A percentile compares a stretch with the other conserved stretches of the same genome.
These are phyloP conservation scores for Blastobotrys muscicola DNA, from an alignment of 805 yeast genomes.

Conservation along the genomic window DNA sequence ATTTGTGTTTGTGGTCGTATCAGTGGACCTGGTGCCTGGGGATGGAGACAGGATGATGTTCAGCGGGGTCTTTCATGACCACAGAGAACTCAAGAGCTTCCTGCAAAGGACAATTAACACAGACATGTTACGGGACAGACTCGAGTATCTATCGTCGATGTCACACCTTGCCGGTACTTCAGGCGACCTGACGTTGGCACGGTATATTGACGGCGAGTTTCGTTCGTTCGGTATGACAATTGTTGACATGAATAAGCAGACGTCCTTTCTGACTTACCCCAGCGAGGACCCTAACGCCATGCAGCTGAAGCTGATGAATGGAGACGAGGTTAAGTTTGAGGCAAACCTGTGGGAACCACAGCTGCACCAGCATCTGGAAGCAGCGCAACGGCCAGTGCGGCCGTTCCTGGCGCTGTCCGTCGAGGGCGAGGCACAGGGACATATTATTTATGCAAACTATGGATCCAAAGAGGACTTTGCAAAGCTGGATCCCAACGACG, in stretches of 20 bases:
- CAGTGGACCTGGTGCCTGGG: conserved; percentile 45
- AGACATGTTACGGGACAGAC: conserved; percentile 49
- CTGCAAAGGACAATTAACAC: conserved; percentile 45
- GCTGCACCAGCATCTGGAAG: conserved; percentile 9
- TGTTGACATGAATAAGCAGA: conserved; percentile 42
- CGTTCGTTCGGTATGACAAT: conserved; percentile 43
- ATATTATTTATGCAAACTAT: conserved; percentile 52
- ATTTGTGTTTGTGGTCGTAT: conserved; percentile 47
- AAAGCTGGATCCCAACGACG: conserved; percentile 25
- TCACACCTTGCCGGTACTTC: conserved; percentile 84
- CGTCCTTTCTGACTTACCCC: conserved; percentile 61
- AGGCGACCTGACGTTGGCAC: conserved; percentile 68
- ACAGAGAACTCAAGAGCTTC: conserved; percentile 39
- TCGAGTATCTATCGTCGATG: conserved; percentile 67
- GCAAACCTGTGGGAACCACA: conserved; percentile 33
- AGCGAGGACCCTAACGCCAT: conserved; percentile 21
- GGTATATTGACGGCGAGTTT: conserved; percentile 53
- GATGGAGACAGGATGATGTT: conserved; percentile 27
- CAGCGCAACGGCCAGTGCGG: conserved; percentile 18
- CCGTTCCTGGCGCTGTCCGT: conserved; percentile 60
- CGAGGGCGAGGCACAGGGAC: conserved; percentile 46
- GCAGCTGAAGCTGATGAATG: conserved; percentile 21
- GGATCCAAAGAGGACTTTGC: conserved; percentile 53
- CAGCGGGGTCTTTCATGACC: conserved; percentile 55
- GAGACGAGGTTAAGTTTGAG: conserved; percentile 13